Evolutionary conservation across 352 stramenopile species (phyloP).

Genomic region (Phytopythium litorale): DNA sequence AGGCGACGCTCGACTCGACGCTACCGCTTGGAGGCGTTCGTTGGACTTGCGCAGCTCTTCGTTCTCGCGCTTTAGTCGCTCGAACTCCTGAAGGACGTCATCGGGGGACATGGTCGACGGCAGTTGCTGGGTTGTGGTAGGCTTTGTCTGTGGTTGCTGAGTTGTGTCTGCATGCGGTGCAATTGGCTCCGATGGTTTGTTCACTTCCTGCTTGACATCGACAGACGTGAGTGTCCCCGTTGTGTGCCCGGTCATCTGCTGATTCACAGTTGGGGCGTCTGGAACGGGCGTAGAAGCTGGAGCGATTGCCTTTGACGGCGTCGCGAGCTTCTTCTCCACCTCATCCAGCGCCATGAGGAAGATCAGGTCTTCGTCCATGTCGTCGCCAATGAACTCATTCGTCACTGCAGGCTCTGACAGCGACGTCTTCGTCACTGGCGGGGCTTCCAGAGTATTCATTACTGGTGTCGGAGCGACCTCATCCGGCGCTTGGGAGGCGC

Average conservation of each 20-base stretch:
- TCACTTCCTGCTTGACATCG: not conserved
- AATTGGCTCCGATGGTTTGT: not conserved
- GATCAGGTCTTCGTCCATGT: conserved; percentile 57
- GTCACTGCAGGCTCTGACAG: conserved; percentile 6
- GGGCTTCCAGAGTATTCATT: not conserved
- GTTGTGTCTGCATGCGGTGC: not conserved
- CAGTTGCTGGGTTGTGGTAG: not conserved
- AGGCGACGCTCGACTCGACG: not conserved
- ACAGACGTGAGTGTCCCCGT: not conserved
- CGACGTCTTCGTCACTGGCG: not conserved
- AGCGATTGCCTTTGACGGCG: conserved; percentile 13
- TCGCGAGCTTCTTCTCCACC: conserved; percentile 45
- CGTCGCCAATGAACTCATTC: conserved; percentile 61
- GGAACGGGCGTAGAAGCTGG: not conserved
- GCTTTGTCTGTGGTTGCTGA: not conserved
- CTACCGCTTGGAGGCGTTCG: conserved; percentile 47
- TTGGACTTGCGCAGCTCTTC: conserved; percentile 61
- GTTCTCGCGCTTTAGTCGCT: conserved; percentile 65
- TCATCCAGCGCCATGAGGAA: conserved; percentile 68
- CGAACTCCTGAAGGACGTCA: conserved; percentile 54
- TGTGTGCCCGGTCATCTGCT: not conserved
- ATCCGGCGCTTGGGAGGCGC: not conserved
- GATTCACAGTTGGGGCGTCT: not conserved
- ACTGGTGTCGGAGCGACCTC: not conserved
- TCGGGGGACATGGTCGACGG: conserved; percentile 1